Conservation (phyloP, 768 basidiomycete species). For the Mycena kentingensis region DNA sequence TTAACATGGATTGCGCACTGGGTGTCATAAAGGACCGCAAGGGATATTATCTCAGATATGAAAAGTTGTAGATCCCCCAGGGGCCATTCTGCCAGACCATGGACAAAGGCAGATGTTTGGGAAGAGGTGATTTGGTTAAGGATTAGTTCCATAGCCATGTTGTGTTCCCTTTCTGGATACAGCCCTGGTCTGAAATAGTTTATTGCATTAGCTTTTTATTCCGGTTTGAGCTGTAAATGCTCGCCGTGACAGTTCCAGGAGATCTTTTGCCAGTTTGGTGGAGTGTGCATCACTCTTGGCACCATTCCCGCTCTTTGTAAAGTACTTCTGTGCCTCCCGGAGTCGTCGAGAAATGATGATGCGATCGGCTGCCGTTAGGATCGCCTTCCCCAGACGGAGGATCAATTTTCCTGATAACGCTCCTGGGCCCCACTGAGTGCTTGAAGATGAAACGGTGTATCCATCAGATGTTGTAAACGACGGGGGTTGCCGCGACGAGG, state of each 20-base stretch:
- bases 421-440: constrained; percentile 10
- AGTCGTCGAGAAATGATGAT: constrained; percentile 1
- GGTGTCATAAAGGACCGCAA: too few relatives aligned
- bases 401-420: constrained; percentile 1
- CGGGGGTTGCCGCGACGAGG: too few relatives aligned
- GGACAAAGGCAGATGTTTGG: too few relatives aligned
- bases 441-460: constrained; percentile 10
- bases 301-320: background rate
- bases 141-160: background rate
- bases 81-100: too few relatives aligned
- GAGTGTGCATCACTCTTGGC: background rate
- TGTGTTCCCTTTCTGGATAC: constrained; percentile 1
- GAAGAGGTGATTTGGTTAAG: background rate
- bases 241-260: background rate
- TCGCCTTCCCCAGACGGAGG: background rate
- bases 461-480: too few relatives aligned
- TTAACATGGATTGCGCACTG: too few relatives aligned
- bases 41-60: too few relatives aligned
- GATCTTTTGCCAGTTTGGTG: background rate
- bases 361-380: background rate
- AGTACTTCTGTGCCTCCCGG: too few relatives aligned
- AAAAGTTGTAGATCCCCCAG: too few relatives aligned
- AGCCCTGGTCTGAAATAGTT: background rate
- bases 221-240: background rate
- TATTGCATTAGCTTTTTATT: too few relatives aligned